Percentiles rank a stretch among this genome's conserved stretches.
These are phyloP conservation scores for Saturnispora serradocipensis DNA, from an alignment of 805 yeast genomes.

Conservation along the genomic window DNA sequence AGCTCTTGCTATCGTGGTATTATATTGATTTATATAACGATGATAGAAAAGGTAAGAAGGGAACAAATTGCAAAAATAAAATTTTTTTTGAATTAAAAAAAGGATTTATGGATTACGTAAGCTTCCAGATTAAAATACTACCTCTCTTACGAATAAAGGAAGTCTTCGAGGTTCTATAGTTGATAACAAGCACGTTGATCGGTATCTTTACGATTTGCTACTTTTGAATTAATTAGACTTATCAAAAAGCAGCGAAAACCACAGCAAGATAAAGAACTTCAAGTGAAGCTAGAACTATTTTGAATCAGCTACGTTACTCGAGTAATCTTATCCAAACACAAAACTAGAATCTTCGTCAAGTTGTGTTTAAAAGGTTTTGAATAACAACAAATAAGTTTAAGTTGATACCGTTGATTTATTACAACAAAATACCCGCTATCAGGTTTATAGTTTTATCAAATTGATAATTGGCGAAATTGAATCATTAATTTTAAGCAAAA, in stretches of 20 bases:
- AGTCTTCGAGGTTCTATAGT: background rate
- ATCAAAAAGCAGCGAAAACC: background rate
- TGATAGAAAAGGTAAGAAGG: background rate
- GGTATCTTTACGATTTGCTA: background rate
- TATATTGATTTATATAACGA: background rate
- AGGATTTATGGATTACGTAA: background rate
- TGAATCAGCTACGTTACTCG: too few relatives aligned
- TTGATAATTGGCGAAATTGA: background rate
- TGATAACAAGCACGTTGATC: background rate
- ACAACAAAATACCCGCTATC: background rate
- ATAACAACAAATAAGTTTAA: too few relatives aligned
- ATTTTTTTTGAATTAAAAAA: too few relatives aligned
- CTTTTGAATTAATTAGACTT: too few relatives aligned
- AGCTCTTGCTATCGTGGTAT: background rate
- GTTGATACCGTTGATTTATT: too few relatives aligned
- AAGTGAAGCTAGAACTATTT: background rate
- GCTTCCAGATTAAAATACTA: background rate
- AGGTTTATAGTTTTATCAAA: background rate
- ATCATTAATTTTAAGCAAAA: background rate
- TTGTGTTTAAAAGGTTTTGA: too few relatives aligned
- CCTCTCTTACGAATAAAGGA: background rate
- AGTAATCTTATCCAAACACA: too few relatives aligned
- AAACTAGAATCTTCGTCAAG: too few relatives aligned
- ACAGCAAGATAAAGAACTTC: background rate
- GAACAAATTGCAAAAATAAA: too few relatives aligned